Conservation (phyloP, 2,329 filamentous ascomycete species). For the Neofusicoccum sp. region DNA sequence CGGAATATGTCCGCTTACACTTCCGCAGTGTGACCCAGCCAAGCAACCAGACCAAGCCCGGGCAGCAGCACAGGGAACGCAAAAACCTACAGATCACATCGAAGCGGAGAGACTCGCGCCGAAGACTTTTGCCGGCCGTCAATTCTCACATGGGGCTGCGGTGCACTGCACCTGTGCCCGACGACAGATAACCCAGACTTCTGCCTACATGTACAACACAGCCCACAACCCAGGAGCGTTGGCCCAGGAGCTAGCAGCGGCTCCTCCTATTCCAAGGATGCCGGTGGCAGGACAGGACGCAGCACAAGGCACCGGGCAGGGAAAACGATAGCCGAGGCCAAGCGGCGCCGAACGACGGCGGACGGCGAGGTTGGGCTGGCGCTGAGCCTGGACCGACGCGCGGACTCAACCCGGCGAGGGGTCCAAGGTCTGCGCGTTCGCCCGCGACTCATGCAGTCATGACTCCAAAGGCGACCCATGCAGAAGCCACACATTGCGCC, state of each 20-base stretch:
- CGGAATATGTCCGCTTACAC: neutral
- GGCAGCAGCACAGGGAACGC: neutral
- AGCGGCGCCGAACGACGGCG: neutral
- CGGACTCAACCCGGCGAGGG: constrained; percentile 4
- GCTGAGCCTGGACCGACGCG: neutral
- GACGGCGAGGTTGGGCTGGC: neutral
- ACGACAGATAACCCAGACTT: neutral
- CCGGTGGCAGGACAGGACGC: neutral
- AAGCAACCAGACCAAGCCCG: neutral
- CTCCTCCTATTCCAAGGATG: neutral
- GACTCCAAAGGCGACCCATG: constrained; percentile 2
- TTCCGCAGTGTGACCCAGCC: neutral
- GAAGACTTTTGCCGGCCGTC: neutral
- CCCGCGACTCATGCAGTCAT: neutral
- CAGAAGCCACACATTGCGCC: constrained; percentile 1
- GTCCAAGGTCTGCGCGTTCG: neutral
- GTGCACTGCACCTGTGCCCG: constrained; percentile 14
- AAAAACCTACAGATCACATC: constrained; percentile 10
- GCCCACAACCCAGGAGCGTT: neutral
- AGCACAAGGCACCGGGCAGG: neutral
- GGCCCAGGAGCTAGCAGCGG: neutral
- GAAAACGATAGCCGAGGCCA: constrained; percentile 4
- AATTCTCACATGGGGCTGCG: constrained; percentile 1
- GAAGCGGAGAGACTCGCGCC: neutral
- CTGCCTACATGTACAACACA: neutral